phyloP scores from a whole-genome alignment of 2,329 filamentous ascomycete genomes.

The Erysiphe pulchra region DNA sequence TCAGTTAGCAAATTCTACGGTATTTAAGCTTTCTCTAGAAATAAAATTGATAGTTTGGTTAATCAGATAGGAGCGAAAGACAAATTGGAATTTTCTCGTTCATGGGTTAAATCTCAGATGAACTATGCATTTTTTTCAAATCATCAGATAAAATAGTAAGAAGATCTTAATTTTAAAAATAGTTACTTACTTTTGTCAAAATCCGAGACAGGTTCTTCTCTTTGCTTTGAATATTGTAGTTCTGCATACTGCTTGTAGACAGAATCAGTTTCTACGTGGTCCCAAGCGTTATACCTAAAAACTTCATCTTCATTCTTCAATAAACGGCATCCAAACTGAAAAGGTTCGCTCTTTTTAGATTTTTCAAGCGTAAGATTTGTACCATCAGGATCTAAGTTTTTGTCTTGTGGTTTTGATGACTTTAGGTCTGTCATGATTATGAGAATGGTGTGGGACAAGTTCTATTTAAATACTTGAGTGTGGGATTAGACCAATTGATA shows the following conservation, averaged over 20 bases:
- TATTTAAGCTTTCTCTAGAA: slow-evolving; percentile 2
- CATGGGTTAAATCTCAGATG: slow-evolving; percentile 33
- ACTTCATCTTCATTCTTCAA: slow-evolving; percentile 69
- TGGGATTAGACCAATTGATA: too few species aligned
- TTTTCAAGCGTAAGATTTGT: slow-evolving; percentile 24
- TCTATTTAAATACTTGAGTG: too few species aligned
- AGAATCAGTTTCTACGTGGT: slow-evolving; percentile 84
- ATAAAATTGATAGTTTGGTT: slow-evolving; percentile 7
- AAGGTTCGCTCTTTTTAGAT: slow-evolving; percentile 71
- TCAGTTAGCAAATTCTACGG: slow-evolving; percentile 16
- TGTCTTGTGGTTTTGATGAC: too few species aligned
- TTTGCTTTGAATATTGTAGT: slow-evolving; percentile 63
- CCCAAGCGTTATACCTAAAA: slow-evolving; percentile 97
- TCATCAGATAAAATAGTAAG: slow-evolving; percentile 21
- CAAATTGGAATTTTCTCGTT: slow-evolving; percentile 30
- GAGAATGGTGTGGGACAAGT: too few species aligned
- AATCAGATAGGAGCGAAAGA: slow-evolving; percentile 57
- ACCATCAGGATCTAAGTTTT: slow-evolving; percentile 4
- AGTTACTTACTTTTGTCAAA: slow-evolving; percentile 55
- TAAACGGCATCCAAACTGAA: slow-evolving; percentile 79
- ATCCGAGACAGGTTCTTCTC: slow-evolving; percentile 64
- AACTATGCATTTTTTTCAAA: slow-evolving; percentile 35
- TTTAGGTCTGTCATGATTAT: too few species aligned
- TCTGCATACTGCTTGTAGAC: slow-evolving; percentile 68
- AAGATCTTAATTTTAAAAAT: slow-evolving; percentile 1